Evolutionary conservation across 2,329 filamentous ascomycete species (phyloP), one percentile per base, ranked within the genome.

Genomic region (Polychaeton citri): DNA sequence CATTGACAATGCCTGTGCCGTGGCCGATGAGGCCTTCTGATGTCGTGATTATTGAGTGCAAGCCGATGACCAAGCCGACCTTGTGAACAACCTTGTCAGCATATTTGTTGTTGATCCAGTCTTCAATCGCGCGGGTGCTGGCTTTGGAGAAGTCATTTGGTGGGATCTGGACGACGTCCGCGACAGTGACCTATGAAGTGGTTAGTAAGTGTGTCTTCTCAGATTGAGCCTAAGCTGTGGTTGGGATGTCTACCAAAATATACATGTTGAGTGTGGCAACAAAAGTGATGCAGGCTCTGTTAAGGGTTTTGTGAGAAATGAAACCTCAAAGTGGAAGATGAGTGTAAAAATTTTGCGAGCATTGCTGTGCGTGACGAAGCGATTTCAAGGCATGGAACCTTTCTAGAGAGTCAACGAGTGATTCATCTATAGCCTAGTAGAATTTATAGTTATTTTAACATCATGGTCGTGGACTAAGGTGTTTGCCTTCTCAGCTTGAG

Each of bases 101-200:
- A 60, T 95, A 98, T 63, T 98, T 98, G 44, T 78, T 72, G 58
- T 98, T 96, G 63, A 98, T 90, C 51, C 90, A 90, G 64, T 98
- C 87, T 61, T 95, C 86, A 44, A 98, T 84, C 1, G 86, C 85
- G 43, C 86, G 73, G 20, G 76, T 72, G 53, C 83, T 92, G 41
- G 76, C 70, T 60, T 90, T 90, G 42, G 77, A 72, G 55, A 96
- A 94, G 55, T 95, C 83, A 51, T 84, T 74, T 2, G 90, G 90
- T 20, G 75, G 72, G 62, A 98, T 92, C 62, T 93, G 84, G 47
- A 98, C 85, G 49, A 98, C 71, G 66, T 98, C 90, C 49, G 86
- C 80, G 50, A 98, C 78, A 47, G 90, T 94, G 30, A 86, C 90
- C 90, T 94, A 32, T 26, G 21, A 26, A 8, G 8, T 26, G 13